Evolutionary conservation across 805 yeast species (phyloP).

Genomic region (Yarrowia yakushimensis): DNA sequence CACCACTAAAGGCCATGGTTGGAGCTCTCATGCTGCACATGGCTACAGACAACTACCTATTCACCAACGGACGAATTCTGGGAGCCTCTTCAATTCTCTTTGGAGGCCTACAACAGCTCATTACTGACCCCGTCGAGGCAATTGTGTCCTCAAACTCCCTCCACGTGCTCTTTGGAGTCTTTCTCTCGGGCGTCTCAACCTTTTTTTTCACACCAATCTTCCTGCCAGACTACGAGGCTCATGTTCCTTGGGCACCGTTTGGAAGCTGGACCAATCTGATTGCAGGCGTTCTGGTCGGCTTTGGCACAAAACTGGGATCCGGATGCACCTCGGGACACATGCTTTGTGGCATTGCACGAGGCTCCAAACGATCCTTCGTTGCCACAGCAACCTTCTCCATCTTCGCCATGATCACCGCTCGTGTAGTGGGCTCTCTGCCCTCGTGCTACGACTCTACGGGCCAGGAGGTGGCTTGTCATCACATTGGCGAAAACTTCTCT

Average conservation of each 20-base stretch:
- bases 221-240: conserved; percentile 31
- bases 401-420: conserved; percentile 38
- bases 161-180: conserved; percentile 42
- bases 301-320: conserved; percentile 47
- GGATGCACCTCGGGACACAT: conserved; percentile 59
- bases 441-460: conserved; percentile 20
- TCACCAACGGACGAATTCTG: conserved; percentile 42
- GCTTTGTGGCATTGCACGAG: conserved; percentile 49
- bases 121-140: conserved; percentile 34
- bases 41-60: conserved; percentile 45
- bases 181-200: conserved; percentile 34
- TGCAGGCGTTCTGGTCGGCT: conserved; percentile 47
- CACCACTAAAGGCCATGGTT: conserved; percentile 44
- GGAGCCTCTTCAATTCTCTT: conserved; percentile 48
- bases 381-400: conserved; percentile 44
- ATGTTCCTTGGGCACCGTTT: conserved; percentile 17
- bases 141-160: conserved; percentile 27
- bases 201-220: conserved; percentile 35
- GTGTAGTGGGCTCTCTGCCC: conserved; percentile 28
- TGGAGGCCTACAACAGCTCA: conserved; percentile 31
- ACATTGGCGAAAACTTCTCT: conserved; percentile 21
- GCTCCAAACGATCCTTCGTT: conserved; percentile 45
- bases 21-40: conserved; percentile 50
- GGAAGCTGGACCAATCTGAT: conserved; percentile 27
- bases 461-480: conserved; percentile 24